Percentiles rank a stretch among this genome's conserved stretches.
phyloP scores from a whole-genome alignment of 352 stramenopile genomes.

The Peronospora tabacina region DNA sequence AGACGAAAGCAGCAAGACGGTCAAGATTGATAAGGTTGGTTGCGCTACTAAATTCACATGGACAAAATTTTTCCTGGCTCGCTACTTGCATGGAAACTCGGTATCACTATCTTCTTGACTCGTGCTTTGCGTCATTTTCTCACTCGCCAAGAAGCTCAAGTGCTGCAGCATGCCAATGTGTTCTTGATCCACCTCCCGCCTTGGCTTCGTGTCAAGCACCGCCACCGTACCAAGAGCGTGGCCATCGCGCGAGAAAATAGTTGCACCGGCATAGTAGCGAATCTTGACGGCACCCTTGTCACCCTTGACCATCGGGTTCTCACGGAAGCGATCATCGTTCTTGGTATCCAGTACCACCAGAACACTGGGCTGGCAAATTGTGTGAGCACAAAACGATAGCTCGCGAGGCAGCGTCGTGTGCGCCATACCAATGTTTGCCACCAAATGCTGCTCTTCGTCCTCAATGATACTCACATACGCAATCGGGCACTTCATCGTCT shows the following conservation, averaged over 20 bases:
- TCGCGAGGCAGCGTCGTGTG: slow-evolving; percentile 72
- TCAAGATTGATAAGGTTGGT: not conserved
- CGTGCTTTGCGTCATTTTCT: slow-evolving; percentile 84
- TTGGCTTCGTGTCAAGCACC: slow-evolving; percentile 75
- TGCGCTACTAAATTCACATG: slow-evolving; percentile 16
- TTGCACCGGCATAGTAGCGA: slow-evolving; percentile 79
- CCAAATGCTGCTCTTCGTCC: slow-evolving; percentile 73
- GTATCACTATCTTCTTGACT: slow-evolving; percentile 74
- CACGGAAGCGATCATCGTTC: slow-evolving; percentile 75
- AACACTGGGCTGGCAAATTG: slow-evolving; percentile 71
- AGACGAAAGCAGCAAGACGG: no score
- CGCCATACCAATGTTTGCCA: slow-evolving; percentile 82
- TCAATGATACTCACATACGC: slow-evolving; percentile 84
- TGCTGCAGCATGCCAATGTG: slow-evolving; percentile 85
- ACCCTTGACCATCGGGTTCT: slow-evolving; percentile 85
- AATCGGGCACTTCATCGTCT: slow-evolving; percentile 86
- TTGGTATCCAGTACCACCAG: slow-evolving; percentile 82
- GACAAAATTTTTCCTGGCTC: slow-evolving; percentile 15
- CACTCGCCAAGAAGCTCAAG: slow-evolving; percentile 77
- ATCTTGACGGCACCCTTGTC: slow-evolving; percentile 82
- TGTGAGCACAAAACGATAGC: slow-evolving; percentile 82
- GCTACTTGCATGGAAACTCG: slow-evolving; percentile 52
- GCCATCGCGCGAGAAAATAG: slow-evolving; percentile 73
- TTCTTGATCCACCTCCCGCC: slow-evolving; percentile 70
- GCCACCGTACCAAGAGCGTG: slow-evolving; percentile 78